phyloP scores from a whole-genome alignment of 2,329 filamentous ascomycete genomes.

The Pestalotiopsis sp. region DNA sequence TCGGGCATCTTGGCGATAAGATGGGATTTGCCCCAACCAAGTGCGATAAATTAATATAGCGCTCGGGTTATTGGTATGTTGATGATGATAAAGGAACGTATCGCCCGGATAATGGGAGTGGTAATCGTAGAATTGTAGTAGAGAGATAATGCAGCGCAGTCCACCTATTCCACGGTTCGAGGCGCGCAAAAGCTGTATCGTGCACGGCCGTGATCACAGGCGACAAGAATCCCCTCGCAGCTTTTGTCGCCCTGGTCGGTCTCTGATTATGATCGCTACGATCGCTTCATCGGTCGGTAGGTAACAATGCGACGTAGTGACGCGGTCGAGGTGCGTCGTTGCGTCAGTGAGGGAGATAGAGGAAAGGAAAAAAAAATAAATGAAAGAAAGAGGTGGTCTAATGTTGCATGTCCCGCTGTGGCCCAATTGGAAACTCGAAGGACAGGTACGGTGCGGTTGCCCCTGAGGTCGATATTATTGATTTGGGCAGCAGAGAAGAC shows the following conservation, averaged over 20 bases:
- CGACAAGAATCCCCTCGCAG: background rate
- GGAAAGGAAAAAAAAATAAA: background rate
- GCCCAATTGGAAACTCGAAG: background rate
- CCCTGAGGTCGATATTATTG: background rate
- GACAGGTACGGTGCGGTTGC: background rate
- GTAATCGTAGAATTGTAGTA: background rate
- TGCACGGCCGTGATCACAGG: background rate
- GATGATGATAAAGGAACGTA: background rate
- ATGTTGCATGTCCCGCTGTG: background rate
- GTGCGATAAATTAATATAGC: background rate
- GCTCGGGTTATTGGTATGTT: background rate
- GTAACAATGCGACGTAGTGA: conserved; percentile 1
- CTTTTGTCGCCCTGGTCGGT: background rate
- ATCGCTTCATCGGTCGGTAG: conserved; percentile 1
- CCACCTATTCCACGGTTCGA: background rate
- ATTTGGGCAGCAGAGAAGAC: background rate
- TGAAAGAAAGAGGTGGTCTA: background rate
- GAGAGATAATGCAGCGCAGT: background rate
- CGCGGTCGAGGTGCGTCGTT: background rate
- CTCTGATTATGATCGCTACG: background rate
- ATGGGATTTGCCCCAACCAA: background rate
- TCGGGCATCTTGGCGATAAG: conserved; percentile 29
- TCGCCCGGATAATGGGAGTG: background rate
- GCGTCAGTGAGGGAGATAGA: background rate
- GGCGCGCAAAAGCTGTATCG: background rate